Evolutionary conservation across 768 basidiomycete species (phyloP), one percentile per base, ranked within the genome.

Genomic region (Macrolepiota fuliginosa): DNA sequence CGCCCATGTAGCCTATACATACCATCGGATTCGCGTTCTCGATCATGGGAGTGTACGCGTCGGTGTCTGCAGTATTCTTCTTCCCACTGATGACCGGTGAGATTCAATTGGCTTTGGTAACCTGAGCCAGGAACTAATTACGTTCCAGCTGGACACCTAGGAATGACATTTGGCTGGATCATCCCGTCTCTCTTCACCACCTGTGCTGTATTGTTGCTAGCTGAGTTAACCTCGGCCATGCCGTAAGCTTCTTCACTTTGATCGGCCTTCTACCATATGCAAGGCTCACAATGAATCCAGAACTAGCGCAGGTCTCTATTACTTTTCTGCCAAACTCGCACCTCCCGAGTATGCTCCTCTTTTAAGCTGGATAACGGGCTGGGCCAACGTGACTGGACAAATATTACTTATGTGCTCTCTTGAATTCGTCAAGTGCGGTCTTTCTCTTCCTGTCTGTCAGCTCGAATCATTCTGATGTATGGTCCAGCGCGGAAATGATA

Each of bases 221-320:
- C 85, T 3, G 85, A 86, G 67, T 66, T 86, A 5, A 78, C 82
- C 1, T 85, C 84, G 3, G 76, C 84, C 12, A 86, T 86, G 84
- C 84, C 85, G 85, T 86, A 71, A 70, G 80, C 75, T 25, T 12
- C 25, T 52, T 25, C 3, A 15, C 13, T 49, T 22, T 17, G 22
- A 24, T 9, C 24, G 12, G 2, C 24, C 12, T 9, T 6, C 42
- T n/a, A 22, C 42, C 17, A 19, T 6, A 49, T 25, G 25, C 42
- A 12, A 13, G 12, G 9, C 22, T 27, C 24, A 15, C 10, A 10
- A 22, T 22, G 24, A 24, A 13, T 15, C 15, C 25, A 91, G 89
- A 56, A 91, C 90, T 24, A 91, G 89, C 63, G 90, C 90, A 4
- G 90, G 89, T 0, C 76, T 91, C 17, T 91, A 91, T 69, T 91